These are phyloP conservation scores for Pseudoneurospora amorphoporcata DNA, from an alignment of 495 filamentous ascomycete species.

Conservation along the genomic window DNA sequence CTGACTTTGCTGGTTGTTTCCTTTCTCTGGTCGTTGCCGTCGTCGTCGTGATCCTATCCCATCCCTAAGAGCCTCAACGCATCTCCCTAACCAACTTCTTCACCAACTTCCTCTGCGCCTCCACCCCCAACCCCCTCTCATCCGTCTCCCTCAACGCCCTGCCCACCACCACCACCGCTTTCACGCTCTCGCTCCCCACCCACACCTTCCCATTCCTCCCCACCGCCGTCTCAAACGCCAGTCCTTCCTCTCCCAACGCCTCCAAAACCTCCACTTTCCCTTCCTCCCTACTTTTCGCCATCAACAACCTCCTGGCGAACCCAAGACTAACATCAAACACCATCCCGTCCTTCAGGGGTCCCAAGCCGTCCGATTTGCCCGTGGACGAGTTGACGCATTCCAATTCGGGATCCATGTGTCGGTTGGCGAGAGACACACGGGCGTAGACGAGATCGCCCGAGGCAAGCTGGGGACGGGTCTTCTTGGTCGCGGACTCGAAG, in stretches of 20 bases:
- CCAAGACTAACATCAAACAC: slow-evolving; percentile 69
- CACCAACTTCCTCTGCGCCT: slow-evolving; percentile 74
- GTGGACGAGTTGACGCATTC: slow-evolving; percentile 79
- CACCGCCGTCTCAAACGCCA: slow-evolving; percentile 86
- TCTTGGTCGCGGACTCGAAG: slow-evolving; percentile 86
- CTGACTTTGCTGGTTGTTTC: not conserved
- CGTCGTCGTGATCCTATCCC: not conserved
- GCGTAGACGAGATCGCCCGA: slow-evolving; percentile 78
- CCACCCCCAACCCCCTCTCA: slow-evolving; percentile 49
- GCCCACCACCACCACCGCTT: slow-evolving; percentile 64
- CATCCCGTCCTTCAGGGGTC: slow-evolving; percentile 79
- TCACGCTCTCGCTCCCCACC: slow-evolving; percentile 64
- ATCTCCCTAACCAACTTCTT: slow-evolving; percentile 46
- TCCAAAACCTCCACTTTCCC: slow-evolving; percentile 67
- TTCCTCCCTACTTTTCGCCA: slow-evolving; percentile 52
- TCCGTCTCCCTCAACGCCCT: slow-evolving; percentile 70
- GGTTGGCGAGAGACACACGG: slow-evolving; percentile 60
- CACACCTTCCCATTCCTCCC: slow-evolving; percentile 91
- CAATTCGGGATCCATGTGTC: slow-evolving; percentile 79
- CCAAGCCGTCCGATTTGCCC: slow-evolving; percentile 81
- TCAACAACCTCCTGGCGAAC: slow-evolving; percentile 67
- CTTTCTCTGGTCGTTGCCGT: not conserved
- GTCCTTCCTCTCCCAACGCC: slow-evolving; percentile 64
- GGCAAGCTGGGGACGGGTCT: slow-evolving; percentile 70
- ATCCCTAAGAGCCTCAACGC: slow-evolving; percentile 17